A percentile compares a stretch with the other conserved stretches of the same genome.
Conservation (phyloP, 2,329 filamentous ascomycete genomes). For the Aureobasidium sp. region DNA sequence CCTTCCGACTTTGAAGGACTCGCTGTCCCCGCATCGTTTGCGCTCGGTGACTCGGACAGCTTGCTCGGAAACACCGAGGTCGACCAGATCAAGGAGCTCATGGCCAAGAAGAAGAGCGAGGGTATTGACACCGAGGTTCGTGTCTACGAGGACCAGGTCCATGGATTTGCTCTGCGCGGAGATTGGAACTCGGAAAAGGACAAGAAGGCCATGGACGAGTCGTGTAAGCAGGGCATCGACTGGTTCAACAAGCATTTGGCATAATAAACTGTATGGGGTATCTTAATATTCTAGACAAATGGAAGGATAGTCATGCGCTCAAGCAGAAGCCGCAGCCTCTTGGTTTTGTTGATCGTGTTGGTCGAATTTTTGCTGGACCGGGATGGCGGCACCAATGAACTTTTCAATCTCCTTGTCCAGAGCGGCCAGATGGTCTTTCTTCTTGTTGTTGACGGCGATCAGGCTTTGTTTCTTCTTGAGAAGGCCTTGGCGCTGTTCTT, state of each 20-base stretch:
- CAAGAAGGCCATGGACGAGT: constrained; percentile 42
- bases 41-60: constrained; percentile 38
- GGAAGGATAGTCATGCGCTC: neutral
- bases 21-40: constrained; percentile 34
- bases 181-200: constrained; percentile 40
- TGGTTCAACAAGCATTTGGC: constrained; percentile 21
- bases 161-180: constrained; percentile 39
- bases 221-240: constrained; percentile 27
- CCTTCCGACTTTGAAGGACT: constrained; percentile 38
- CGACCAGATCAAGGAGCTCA: constrained; percentile 34
- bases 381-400: constrained; percentile 72
- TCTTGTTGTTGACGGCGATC: constrained; percentile 75
- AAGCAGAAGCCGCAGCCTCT: constrained; percentile 2
- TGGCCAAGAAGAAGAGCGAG: constrained; percentile 33
- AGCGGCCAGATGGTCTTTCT: constrained; percentile 87
- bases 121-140: constrained; percentile 33
- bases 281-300: constrained; percentile 8
- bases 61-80: constrained; percentile 34
- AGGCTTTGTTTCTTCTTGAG: constrained; percentile 60
- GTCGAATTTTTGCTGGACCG: constrained; percentile 18
- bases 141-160: constrained; percentile 39
- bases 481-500: constrained; percentile 66
- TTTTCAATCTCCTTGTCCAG: constrained; percentile 88
- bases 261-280: neutral
- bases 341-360: constrained; percentile 10